Evolutionary conservation across 805 yeast species (phyloP), one percentile per base, ranked within the genome.

Genomic region (Teunomyces tritomae): DNA sequence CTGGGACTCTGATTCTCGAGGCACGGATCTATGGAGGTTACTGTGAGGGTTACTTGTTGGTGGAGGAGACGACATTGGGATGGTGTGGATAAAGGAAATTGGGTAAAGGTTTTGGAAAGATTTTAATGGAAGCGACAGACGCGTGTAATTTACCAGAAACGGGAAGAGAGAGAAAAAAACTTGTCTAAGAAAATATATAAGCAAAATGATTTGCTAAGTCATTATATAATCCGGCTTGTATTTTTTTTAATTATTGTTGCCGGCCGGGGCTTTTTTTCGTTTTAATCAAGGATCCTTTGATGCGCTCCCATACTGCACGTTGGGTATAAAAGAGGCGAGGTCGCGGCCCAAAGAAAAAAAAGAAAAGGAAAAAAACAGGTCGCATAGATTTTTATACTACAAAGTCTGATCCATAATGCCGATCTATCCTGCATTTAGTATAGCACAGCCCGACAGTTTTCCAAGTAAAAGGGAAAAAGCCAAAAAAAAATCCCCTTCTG

Each of bases 21-120:
- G 61, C 24, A 59, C 62, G 24, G 58, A 57, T 28, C 63, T 61
- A 29, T 11, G 28, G 28, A 62, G 57, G 45, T 65, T 67, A 30
- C 52, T 62, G 61, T 28, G 61, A 32, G 78, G 64, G 58, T 67
- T 68, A 68, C 71, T 63, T 70, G 64, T 63, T 71, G 55, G 57
- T 47, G 51, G 50, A 11, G 48, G 50, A 17, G 54, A 46, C 35
- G 57, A 53, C 46, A 53, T 46, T 45, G 45, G 34, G 13, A 39
- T n/a, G 30, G 30, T 26, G 36, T 8, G 26, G 45, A 34, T 11
- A 50, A 47, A 9, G 43, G 14, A 13, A 30, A 30, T 7, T 24
- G 35, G 13, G 33, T 28, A 43, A 43, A 30, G 14, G 26, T 13
- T 13, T 5, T 20, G 24, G 24, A 20, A 20, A 20, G 24, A 20